A percentile compares a stretch with the other conserved stretches of the same genome.
Conservation (phyloP, 2,329 filamentous ascomycete species). For the Neocatenulostroma microsporum region DNA sequence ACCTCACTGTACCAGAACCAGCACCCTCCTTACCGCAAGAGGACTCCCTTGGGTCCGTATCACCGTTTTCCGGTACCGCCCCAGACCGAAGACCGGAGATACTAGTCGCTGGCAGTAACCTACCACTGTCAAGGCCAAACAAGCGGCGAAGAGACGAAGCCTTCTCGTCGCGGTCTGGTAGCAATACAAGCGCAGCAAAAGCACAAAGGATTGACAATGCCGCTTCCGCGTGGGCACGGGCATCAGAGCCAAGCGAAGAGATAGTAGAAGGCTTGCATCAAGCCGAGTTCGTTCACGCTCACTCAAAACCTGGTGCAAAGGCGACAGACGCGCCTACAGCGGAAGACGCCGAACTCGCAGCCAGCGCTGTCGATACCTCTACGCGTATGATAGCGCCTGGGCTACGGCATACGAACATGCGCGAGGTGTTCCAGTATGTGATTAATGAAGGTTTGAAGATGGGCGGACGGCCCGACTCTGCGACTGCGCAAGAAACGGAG, state of each 20-base stretch:
- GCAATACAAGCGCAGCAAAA: conserved; percentile 22
- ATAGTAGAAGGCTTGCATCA: conserved; percentile 22
- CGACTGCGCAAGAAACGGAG: conserved; percentile 39
- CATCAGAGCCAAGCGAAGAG: conserved; percentile 18
- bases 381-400: conserved; percentile 37
- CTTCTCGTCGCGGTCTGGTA: conserved; percentile 18
- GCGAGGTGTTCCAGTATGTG: conserved; percentile 45
- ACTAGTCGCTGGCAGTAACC: conserved; percentile 36
- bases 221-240: conserved; percentile 12
- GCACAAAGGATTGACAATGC: conserved; percentile 15
- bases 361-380: neutral
- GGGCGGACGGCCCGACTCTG: conserved; percentile 47
- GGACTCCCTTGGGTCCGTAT: conserved; percentile 20
- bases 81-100: conserved; percentile 36
- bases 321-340: conserved; percentile 8
- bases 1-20: conserved; percentile 65
- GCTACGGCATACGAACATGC: conserved; percentile 40
- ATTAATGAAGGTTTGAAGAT: conserved; percentile 47
- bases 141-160: conserved; percentile 39
- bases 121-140: conserved; percentile 33
- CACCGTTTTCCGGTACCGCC: conserved; percentile 15
- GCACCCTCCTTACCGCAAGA: conserved; percentile 28
- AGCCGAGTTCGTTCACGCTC: conserved; percentile 20
- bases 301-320: conserved; percentile 8
- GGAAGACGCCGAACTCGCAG: conserved; percentile 12